A percentile compares a stretch with the other conserved stretches of the same genome.
Evolutionary conservation across 257 asterid genomes (phyloP).

Genomic region (Solanum bulbocastanum): DNA sequence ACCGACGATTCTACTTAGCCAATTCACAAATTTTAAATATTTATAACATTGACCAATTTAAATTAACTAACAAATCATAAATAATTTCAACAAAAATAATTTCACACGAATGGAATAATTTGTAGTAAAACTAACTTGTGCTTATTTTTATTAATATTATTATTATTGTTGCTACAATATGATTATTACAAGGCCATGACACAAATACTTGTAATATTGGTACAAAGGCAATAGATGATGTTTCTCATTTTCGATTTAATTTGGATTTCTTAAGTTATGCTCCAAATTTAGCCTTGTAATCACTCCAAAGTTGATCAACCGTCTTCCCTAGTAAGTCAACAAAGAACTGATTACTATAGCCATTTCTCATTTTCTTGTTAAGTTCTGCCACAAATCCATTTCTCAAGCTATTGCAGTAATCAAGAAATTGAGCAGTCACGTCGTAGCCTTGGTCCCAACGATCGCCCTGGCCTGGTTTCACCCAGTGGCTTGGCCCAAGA

Average conservation of each 20-base stretch:
- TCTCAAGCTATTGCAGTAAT: background rate
- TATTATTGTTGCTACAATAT: background rate
- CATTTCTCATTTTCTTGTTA: constrained; percentile 47
- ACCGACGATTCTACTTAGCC: too few species aligned
- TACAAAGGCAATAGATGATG: background rate
- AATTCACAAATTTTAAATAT: background rate
- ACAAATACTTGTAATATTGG: background rate
- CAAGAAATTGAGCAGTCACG: background rate
- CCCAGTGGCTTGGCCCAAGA: constrained; percentile 55
- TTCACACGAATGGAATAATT: background rate
- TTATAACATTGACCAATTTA: background rate
- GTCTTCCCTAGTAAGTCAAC: background rate
- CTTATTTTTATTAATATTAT: background rate
- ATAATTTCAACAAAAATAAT: background rate
- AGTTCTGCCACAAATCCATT: constrained; percentile 13
- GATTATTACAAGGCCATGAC: background rate
- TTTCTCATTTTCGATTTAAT: background rate
- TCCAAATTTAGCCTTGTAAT: constrained; percentile 32
- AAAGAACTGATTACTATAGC: constrained; percentile 7
- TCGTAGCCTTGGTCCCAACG: background rate
- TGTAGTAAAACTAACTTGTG: background rate
- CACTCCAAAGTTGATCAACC: background rate
- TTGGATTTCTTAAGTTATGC: background rate
- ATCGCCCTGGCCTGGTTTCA: constrained; percentile 23
- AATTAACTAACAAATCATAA: background rate